A percentile compares a stretch with the other conserved stretches of the same genome.
phyloP scores from a whole-genome alignment of 2,329 filamentous ascomycete genomes.

The Scortechinia acanthostroma region DNA sequence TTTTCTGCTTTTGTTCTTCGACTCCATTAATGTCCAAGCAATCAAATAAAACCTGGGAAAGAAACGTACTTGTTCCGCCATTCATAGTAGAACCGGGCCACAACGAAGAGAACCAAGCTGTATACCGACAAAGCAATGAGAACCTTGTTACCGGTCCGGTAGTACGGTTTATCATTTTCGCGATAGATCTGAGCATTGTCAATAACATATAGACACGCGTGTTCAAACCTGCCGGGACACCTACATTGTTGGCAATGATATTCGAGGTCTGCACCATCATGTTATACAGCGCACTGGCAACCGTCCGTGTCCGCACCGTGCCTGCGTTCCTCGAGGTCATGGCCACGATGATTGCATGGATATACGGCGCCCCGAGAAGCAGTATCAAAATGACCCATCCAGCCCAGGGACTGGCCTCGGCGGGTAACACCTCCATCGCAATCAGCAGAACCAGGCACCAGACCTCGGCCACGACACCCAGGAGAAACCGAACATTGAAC shows the following conservation, averaged over 20 bases:
- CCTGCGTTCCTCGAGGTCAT: conserved; percentile 56
- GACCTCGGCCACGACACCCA: conserved; percentile 31
- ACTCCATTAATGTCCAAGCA: not conserved
- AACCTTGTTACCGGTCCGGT: conserved; percentile 38
- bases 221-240: conserved; percentile 1
- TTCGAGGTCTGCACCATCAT: conserved; percentile 36
- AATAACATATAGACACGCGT: too few species aligned
- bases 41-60: not conserved
- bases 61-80: conserved; percentile 28
- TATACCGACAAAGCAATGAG: conserved; percentile 36
- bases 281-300: conserved; percentile 55
- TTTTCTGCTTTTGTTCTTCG: conserved; percentile 20
- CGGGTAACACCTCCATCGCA: conserved; percentile 29
- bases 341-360: conserved; percentile 32
- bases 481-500: conserved; percentile 33
- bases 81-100: conserved; percentile 42
- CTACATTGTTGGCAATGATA: conserved; percentile 30
- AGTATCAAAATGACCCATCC: conserved; percentile 34
- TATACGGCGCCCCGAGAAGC: conserved; percentile 38
- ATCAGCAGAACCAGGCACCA: conserved; percentile 44
- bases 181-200: conserved; percentile 15
- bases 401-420: conserved; percentile 26
- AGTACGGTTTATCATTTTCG: conserved; percentile 30
- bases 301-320: conserved; percentile 52
- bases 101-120: conserved; percentile 38